phyloP scores from a whole-genome alignment of 192 early-diverging fungal genomes.

The Backusella luteola region DNA sequence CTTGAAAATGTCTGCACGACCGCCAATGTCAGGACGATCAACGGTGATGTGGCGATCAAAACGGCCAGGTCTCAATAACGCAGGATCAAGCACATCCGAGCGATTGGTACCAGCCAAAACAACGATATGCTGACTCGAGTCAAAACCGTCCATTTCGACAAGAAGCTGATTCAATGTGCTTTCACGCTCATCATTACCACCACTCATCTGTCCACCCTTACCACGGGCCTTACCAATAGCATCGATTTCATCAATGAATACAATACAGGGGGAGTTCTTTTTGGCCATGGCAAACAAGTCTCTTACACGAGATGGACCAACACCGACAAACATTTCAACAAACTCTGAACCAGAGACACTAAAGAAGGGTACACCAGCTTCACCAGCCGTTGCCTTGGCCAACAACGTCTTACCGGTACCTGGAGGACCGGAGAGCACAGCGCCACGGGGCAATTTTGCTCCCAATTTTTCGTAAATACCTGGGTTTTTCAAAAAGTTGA shows the following conservation, averaged over 20 bases:
- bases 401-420: conserved; percentile 97
- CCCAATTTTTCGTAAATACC: conserved; percentile 86
- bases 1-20: conserved; percentile 92
- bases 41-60: conserved; percentile 98
- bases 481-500: conserved; percentile 97
- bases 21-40: conserved; percentile 95
- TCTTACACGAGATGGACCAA: conserved; percentile 88
- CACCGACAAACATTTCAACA: conserved; percentile 99
- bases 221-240: conserved; percentile 99
- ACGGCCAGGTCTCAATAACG: conserved; percentile 92
- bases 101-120: conserved; percentile 98
- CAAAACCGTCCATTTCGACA: conserved; percentile 99
- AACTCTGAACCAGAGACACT: conserved; percentile 98
- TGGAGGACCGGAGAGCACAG: conserved; percentile 87
- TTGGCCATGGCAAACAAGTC: conserved; percentile 96
- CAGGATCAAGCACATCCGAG: conserved; percentile 96
- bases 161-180: conserved; percentile 95
- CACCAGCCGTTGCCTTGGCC: conserved; percentile 98
- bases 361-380: conserved; percentile 96
- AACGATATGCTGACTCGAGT: conserved; percentile 83
- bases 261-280: conserved; percentile 97
- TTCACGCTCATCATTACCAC: conserved; percentile 98
- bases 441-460: conserved; percentile 98
- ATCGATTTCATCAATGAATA: conserved; percentile 99
- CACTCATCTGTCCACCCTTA: conserved; percentile 69